A percentile compares a stretch with the other conserved stretches of the same genome.
Conservation (phyloP, 202 grass and related monocot genomes). For the Carex sylvatica region DNA sequence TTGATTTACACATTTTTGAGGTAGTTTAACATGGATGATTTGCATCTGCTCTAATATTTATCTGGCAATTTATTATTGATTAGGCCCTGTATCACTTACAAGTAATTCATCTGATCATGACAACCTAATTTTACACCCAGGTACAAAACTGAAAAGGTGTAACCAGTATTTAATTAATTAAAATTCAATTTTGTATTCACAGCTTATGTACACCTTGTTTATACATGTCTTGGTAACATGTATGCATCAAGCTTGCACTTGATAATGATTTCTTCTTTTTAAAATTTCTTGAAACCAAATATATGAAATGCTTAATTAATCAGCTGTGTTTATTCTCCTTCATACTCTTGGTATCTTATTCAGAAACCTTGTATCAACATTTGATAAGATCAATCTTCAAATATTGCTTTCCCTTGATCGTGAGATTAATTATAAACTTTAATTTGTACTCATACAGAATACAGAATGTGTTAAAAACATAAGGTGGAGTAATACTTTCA, state of each 20-base stretch:
- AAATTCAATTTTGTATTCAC: not conserved
- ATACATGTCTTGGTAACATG: not conserved
- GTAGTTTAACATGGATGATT: too few relatives aligned
- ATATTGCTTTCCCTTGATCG: constrained; percentile 35
- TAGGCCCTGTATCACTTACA: not conserved
- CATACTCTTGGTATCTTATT: constrained; percentile 61
- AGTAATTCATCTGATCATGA: not conserved
- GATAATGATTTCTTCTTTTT: not conserved
- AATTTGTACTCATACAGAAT: too few relatives aligned
- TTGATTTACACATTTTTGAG: too few relatives aligned
- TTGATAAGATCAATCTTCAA: constrained; percentile 34
- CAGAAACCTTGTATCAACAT: constrained; percentile 44
- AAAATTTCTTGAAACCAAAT: not conserved
- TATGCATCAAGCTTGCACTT: not conserved
- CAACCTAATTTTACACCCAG: not conserved
- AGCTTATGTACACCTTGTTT: not conserved
- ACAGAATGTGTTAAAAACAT: too few relatives aligned
- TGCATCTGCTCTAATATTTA: not conserved
- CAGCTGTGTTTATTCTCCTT: constrained; percentile 28
- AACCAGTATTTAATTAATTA: not conserved
- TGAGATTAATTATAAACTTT: too few relatives aligned
- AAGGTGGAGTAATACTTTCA: too few relatives aligned
- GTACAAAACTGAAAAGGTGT: not conserved
- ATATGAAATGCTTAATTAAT: constrained; percentile 3
- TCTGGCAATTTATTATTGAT: not conserved